Conservation (phyloP, 352 stramenopile species). For the Phytophthora quininea region DNA sequence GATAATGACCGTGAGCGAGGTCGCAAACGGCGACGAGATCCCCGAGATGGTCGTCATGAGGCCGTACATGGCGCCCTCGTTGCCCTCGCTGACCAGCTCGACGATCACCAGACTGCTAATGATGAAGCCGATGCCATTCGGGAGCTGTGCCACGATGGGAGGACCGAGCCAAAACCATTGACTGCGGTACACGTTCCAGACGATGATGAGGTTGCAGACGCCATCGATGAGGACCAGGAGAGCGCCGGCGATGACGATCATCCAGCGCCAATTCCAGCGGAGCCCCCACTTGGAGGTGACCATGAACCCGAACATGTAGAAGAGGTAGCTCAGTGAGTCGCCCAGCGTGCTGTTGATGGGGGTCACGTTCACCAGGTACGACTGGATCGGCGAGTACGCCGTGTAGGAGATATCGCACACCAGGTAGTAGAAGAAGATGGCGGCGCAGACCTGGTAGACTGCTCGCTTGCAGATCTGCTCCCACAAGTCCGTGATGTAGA, state of each 20-base stretch:
- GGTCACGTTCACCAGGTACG: slow-evolving; percentile 36
- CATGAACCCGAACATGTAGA: slow-evolving; percentile 42
- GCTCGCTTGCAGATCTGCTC: slow-evolving; percentile 39
- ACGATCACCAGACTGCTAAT: slow-evolving; percentile 47
- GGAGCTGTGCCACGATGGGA: slow-evolving; percentile 40
- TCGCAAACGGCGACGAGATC: slow-evolving; percentile 42
- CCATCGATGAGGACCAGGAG: slow-evolving; percentile 37
- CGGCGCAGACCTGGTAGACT: slow-evolving; percentile 56
- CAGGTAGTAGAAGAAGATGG: slow-evolving; percentile 44
- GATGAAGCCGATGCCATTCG: slow-evolving; percentile 46
- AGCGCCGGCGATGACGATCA: slow-evolving; percentile 35
- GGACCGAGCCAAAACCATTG: slow-evolving; percentile 56
- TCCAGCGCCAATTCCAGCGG: slow-evolving; percentile 50
- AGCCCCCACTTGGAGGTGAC: slow-evolving; percentile 44
- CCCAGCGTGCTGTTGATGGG: slow-evolving; percentile 38
- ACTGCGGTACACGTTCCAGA: slow-evolving; percentile 46
- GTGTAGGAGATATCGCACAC: slow-evolving; percentile 34
- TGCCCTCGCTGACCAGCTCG: slow-evolving; percentile 46
- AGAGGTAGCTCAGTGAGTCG: slow-evolving; percentile 30
- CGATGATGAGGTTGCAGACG: slow-evolving; percentile 36
- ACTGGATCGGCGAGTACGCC: slow-evolving; percentile 34
- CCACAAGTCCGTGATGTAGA: slow-evolving; percentile 45
- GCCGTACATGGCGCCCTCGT: slow-evolving; percentile 57
- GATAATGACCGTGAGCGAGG: slow-evolving; percentile 40
- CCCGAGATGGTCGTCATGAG: slow-evolving; percentile 51